A percentile compares a stretch with the other conserved stretches of the same genome.
phyloP scores from a whole-genome alignment of 805 yeast genomes.

The Kazachstania psychrophila region DNA sequence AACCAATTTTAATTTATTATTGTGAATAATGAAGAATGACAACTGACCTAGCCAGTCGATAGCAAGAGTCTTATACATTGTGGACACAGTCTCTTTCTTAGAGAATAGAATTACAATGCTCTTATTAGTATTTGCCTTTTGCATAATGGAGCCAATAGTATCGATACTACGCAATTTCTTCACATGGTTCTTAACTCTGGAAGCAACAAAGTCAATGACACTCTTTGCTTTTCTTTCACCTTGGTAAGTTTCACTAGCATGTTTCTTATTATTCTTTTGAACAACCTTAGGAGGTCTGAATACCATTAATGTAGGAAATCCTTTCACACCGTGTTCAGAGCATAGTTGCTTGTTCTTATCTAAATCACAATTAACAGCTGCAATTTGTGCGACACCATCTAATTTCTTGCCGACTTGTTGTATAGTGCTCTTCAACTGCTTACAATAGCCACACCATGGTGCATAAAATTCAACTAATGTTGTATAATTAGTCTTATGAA shows the following conservation, averaged over 20 bases:
- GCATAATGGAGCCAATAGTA: constrained; percentile 19
- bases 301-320: constrained; percentile 77
- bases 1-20: constrained; percentile 13
- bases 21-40: constrained; percentile 39
- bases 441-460: constrained; percentile 97
- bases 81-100: constrained; percentile 39
- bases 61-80: constrained; percentile 56
- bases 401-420: constrained; percentile 53
- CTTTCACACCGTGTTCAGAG: constrained; percentile 51
- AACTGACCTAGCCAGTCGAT: constrained; percentile 51
- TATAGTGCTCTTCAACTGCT: constrained; percentile 55
- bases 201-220: constrained; percentile 44
- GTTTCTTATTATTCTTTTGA: constrained; percentile 21
- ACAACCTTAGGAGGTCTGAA: constrained; percentile 69
- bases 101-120: constrained; percentile 38
- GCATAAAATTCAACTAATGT: constrained; percentile 85
- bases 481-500: constrained; percentile 64
- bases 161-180: constrained; percentile 36
- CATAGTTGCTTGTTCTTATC: constrained; percentile 61
- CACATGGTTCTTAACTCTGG: constrained; percentile 58
- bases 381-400: constrained; percentile 53
- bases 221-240: constrained; percentile 54
- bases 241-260: constrained; percentile 47
- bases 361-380: constrained; percentile 79
- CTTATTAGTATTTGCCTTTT: background rate